These are phyloP conservation scores for Sisymbrium altissimum DNA, from an alignment of 345 rosid species.

Conservation along the genomic window DNA sequence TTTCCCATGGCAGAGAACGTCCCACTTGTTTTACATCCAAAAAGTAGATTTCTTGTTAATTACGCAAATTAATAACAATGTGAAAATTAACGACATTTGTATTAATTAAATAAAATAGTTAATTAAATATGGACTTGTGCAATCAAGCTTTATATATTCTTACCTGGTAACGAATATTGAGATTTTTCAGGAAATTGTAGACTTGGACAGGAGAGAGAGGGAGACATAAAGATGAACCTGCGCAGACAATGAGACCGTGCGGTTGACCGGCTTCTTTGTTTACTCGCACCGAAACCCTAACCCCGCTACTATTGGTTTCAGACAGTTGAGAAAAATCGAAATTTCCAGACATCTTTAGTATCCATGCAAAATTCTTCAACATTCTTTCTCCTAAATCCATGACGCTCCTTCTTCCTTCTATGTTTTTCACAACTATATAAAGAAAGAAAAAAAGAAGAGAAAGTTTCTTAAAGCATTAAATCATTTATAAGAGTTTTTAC, in stretches of 20 bases:
- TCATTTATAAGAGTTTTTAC: background rate
- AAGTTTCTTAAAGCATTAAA: background rate
- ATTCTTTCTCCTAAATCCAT: conserved; percentile 61
- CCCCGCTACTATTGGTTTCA: conserved; percentile 45
- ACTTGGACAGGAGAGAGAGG: conserved; percentile 45
- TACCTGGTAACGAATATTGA: conserved; percentile 53
- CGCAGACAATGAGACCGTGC: conserved; percentile 50
- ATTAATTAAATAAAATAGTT: too few species aligned
- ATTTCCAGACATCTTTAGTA: conserved; percentile 45
- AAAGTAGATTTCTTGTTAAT: background rate
- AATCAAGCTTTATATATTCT: background rate
- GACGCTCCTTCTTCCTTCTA: conserved; percentile 44
- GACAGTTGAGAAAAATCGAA: conserved; percentile 46
- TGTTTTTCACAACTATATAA: conserved; percentile 28
- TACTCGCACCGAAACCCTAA: conserved; percentile 45
- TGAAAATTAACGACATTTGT: too few species aligned
- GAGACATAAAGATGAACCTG: conserved; percentile 75
- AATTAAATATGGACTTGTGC: too few species aligned
- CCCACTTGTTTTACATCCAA: conserved; percentile 61
- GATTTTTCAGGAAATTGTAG: conserved; percentile 48
- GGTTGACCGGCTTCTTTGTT: conserved; percentile 51
- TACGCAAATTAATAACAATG: background rate
- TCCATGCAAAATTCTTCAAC: conserved; percentile 52
- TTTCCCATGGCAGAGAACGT: conserved; percentile 52
- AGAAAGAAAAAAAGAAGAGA: background rate